Evolutionary conservation across 2,329 filamentous ascomycete species (phyloP), one percentile per base, ranked within the genome.

Genomic region (Scorias spongiosa): DNA sequence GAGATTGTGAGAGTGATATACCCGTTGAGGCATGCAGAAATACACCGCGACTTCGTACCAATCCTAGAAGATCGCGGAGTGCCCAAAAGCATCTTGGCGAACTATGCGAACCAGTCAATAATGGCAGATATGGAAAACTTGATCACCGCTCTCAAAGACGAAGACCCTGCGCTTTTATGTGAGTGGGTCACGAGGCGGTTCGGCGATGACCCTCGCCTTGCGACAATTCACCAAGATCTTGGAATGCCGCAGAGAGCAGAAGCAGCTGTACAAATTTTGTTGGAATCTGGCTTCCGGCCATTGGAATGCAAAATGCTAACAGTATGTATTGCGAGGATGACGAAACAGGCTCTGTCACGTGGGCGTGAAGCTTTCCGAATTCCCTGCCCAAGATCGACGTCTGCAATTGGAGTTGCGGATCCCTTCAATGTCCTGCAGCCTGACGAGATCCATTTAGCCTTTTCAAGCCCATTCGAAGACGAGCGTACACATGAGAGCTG

Each of bases 41-140:
- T 88, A 0, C 84, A 87, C 52, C 62, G 73, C 1, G 80, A 84
- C 26, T 77, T 86, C 41, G 69, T 89, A 2, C 75, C 78, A 0
- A 75, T 89, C 0, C 61, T 89, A 0, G 66, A 77, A 14, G 74
- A 81, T 29, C 68, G 77, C 28, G 74, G 80, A 0, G 64, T 67
- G 0, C 52, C 74, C 9, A 55, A 55, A 5, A 40, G 62, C 0
- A 57, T 60, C 0, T 64, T 88, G 0, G 64, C 66, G 0, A 46
- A 63, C 0, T 61, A 78, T 6, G 64, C 84, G 3, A 56, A 54
- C 0, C 57, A 67, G 0, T 68, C 71, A 1, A 61, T 85, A 0
- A 54, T 67, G 1, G 55, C 61, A 1, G 72, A 80, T 7, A 65
- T 82, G 2, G 63, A 69, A 0, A 63, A 66, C 0, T 66, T 80